These are phyloP conservation scores for Solanum microdontum DNA, from an alignment of 257 asterid species.

Conservation along the genomic window DNA sequence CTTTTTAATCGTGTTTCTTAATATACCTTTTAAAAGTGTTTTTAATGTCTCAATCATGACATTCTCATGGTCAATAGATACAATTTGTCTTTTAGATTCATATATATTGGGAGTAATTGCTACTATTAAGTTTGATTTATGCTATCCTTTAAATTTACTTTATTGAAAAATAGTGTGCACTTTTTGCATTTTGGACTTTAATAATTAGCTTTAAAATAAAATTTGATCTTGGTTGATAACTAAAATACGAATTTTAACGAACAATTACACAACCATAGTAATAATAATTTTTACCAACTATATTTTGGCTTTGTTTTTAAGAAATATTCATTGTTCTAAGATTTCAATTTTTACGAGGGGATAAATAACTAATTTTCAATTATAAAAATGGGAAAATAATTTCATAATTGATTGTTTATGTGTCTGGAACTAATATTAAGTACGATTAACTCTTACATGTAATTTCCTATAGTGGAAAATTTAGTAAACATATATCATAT, in stretches of 20 bases:
- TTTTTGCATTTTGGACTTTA: background rate
- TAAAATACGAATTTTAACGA: background rate
- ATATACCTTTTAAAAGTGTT: background rate
- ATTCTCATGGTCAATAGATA: background rate
- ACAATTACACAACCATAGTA: no score
- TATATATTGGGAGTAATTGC: background rate
- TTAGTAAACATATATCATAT: background rate
- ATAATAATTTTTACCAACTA: no score
- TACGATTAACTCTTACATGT: background rate
- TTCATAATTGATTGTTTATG: no score
- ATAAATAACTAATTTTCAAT: background rate
- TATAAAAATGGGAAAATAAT: no score
- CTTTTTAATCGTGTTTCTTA: background rate
- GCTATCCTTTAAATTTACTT: background rate
- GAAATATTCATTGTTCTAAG: background rate
- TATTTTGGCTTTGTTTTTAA: background rate
- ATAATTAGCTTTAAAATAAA: background rate
- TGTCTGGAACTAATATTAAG: background rate
- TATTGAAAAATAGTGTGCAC: background rate
- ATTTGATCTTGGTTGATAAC: background rate
- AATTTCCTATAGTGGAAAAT: background rate
- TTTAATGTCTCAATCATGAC: background rate
- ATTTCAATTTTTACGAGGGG: background rate
- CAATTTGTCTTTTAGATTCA: background rate
- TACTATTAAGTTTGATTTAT: background rate